A percentile compares a stretch with the other conserved stretches of the same genome.
Evolutionary conservation across 441 rosid genomes (phyloP).

Genomic region (Pelargonium australe): DNA sequence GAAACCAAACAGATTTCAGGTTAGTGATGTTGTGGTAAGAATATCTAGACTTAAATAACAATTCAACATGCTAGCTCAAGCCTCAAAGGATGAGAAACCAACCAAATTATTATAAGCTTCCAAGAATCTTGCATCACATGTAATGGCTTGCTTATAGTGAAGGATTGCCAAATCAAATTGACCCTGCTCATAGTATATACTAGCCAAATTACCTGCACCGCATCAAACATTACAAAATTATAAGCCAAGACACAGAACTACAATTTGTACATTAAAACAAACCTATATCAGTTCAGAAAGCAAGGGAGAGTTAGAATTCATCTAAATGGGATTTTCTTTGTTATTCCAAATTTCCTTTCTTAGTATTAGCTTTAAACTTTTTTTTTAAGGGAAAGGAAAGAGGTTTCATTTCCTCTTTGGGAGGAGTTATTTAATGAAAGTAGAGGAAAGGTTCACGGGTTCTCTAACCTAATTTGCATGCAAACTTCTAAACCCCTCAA

Average conservation of each 20-base stretch:
- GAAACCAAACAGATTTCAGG: conserved; percentile 15
- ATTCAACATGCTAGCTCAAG: background rate
- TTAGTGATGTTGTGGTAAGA: background rate
- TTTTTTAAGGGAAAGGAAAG: background rate
- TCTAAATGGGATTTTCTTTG: background rate
- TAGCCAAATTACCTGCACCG: conserved; percentile 72
- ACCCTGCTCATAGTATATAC: conserved; percentile 79
- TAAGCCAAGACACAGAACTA: background rate
- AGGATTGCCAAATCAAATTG: conserved; percentile 82
- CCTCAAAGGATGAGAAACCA: conserved; percentile 20
- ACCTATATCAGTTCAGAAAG: background rate
- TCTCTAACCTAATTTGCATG: background rate
- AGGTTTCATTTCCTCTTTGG: background rate
- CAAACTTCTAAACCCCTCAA: background rate
- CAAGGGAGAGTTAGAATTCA: background rate
- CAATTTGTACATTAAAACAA: background rate
- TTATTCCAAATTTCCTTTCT: background rate
- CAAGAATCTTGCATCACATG: conserved; percentile 74
- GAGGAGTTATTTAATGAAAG: background rate
- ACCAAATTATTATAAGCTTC: conserved; percentile 99
- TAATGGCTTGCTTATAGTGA: conserved; percentile 84
- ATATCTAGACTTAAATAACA: background rate
- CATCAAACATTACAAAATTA: conserved; percentile 1
- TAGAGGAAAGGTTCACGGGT: background rate
- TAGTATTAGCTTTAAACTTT: background rate